Evolutionary conservation across 2,329 filamentous ascomycete genomes (phyloP), one percentile per base, ranked within the genome.

Genomic region (Monilinia aucupariae): DNA sequence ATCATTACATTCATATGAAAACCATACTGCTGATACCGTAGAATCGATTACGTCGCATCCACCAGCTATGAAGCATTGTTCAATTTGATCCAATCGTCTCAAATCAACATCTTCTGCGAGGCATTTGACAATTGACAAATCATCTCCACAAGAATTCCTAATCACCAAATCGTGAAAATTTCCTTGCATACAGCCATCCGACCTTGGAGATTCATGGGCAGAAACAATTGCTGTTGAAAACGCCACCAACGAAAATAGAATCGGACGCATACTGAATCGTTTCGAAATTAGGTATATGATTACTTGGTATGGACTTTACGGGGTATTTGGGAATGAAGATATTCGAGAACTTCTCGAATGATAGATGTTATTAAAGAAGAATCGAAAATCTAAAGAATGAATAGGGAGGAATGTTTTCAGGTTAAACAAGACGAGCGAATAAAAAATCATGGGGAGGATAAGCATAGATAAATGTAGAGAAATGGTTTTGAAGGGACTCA

Each of bases 41-140:
- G 71, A 66, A 60, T 70, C 68, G 27, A 53, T 48, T 13, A 51
- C 53, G 12, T 62, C 50, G 59, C 71, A 73, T 48, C 70, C 70
- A 15, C 59, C 64, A 39, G 60, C 60, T 50, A 63, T 52, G 48
- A 68, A 70, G 49, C 71, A 73, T 59, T 65, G 59, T 48, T 68
- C 65, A 20, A 72, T 65, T 30, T 68, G 64, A 34, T 66, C 61
- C 47, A 68, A 45, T 4, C 52, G 48, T 30, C 65, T 48, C 4
- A 69, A 58, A 58, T 68, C 64, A 25, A 65, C 59, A 30, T 61
- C 55, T 53, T 49, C 32, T 20, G 34, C 48, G 12, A 72, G 65
- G 62, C 70, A 71, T 64, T 64, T 59, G 27, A 65, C 56, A 45
- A 72, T 67, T 17, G 34, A 55, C 17, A 65, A 49, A 30, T 63